These are phyloP conservation scores for Termitomyces sp. DNA, from an alignment of 768 basidiomycete genomes.

Conservation along the genomic window DNA sequence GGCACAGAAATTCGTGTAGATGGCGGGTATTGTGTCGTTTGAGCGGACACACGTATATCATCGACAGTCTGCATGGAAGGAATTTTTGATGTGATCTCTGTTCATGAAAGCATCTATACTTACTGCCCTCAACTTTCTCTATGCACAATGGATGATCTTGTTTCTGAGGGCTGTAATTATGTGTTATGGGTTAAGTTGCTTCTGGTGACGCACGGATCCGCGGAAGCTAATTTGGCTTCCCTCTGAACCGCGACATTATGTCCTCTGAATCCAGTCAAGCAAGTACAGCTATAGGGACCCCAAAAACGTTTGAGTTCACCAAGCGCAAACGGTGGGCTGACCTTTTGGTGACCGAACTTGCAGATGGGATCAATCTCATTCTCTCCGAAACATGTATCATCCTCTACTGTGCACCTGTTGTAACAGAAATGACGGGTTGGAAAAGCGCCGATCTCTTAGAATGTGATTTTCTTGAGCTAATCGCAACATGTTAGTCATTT, in stretches of 20 bases:
- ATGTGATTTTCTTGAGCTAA: constrained; percentile 53
- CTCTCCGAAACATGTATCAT: constrained; percentile 59
- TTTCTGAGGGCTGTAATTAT: neutral
- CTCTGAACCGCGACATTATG: constrained; percentile 4
- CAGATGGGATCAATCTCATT: constrained; percentile 66
- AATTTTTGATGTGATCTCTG: neutral
- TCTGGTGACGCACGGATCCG: neutral
- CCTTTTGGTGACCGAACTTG: constrained; percentile 67
- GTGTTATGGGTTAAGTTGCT: neutral
- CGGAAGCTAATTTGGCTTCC: neutral
- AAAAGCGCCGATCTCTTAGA: constrained; percentile 67
- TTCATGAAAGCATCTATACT: neutral
- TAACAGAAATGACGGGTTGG: constrained; percentile 76
- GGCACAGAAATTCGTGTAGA: constrained; percentile 83
- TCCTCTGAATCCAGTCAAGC: constrained; percentile 5
- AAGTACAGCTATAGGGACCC: constrained; percentile 12
- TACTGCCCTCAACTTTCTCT: neutral
- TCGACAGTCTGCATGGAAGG: neutral
- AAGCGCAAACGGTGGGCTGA: constrained; percentile 87
- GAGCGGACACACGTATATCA: neutral
- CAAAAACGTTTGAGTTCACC: constrained; percentile 68
- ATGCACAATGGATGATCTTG: neutral
- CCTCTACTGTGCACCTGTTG: constrained; percentile 62
- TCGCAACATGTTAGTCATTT: constrained; percentile 45
- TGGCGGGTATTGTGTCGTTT: constrained; percentile 68